Base-by-base conservation (phyloP, 371 early-diverging fungal genomes). In the Actinomortierella ambigua region DNA sequence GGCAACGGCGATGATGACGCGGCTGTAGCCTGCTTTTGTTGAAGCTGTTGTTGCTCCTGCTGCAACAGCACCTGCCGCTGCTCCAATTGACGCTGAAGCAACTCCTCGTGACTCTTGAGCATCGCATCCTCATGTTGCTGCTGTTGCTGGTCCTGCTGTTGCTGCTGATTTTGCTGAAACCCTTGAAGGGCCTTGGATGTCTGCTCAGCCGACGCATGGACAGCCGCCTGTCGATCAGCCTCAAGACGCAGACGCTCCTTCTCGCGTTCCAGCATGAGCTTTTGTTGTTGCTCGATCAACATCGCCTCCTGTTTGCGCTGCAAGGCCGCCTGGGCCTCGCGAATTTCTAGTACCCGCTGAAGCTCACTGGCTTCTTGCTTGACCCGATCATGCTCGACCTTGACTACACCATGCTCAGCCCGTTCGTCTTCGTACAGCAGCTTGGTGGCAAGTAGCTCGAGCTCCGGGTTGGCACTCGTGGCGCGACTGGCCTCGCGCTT, bases 231-330 rank as follows among this genome's bases (percentile, higher is more conserved):
- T 11, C 34, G 50, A 6, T 54, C 55, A 17, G 52, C 26, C 49
- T 62, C 50, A 39, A 50, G 56, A 15, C 50, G 55, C 20, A 50
- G 57, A 9, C 39, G 57, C 39, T 49, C 28, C 39, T 29, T 17
- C 7, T 54, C 41, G 15, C 65, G 60, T n/a, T 69, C 70, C 54
- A 69, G 39, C 48, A 70, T 70, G 48, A 70, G 34, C 5, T 57
- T 60, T 39, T 70, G 70, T 18, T 70, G 79, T 67, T 42, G 82
- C 69, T 69, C 83, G 77, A 64, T 83, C 79, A 41, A 66, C 63
- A 34, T 78, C 57, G 44, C 82, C 68, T 56, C 81, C 28, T 28
- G 75, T 42, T 56, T 82, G 64, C 63, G 81, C 78, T 62, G 83
- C 76, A 48, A 79, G 61, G 53, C 65, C 22, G 53, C 55, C 59